Evolutionary conservation across 1,284 basidiomycete genomes (phyloP), one percentile per base, ranked within the genome.

Genomic region (Fomitopsis palustris): DNA sequence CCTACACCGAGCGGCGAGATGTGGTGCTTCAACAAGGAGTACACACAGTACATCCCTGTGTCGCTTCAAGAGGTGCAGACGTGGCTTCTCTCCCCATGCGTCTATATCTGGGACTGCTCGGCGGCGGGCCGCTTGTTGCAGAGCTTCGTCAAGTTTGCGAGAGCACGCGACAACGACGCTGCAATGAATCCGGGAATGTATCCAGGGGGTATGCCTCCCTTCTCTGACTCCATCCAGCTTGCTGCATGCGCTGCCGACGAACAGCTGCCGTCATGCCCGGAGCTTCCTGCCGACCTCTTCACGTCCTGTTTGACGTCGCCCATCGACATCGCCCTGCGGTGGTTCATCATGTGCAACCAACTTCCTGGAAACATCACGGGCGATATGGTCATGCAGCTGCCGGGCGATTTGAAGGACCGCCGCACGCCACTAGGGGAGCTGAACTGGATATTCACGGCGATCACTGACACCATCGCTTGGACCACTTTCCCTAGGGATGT

Each of bases 391-490:
- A 89, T 95, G 84, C 92, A 96, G 70, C 86, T 99, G 19, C 97
- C 96, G 0, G 96, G 97, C 4, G 95, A 98, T 68, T 83, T 99
- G 61, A 98, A 98, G 74, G 96, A 99, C 70, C 84, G 96, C 35
- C 84, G 95, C 25, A 98, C 97, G 3, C 96, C 96, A 0, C 81
- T 99, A 1, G 96, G 96, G 55, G 96, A 99, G 75, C 85, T 99
- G 29, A 98, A 98, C 74, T 99, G 97, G 96, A 98, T 99, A 67
- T 98, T 99, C 76, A 98, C 95, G 2, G 95, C 96, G 42, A 95
- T 99, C 64, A 99, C 96, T 17, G 96, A 99, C 75, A 98, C 96
- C 8, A 98, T 99, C 64, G 97, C 97, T 14, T 99, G 97, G 96
- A 95, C 96, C 12, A 94, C 95, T 0, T 95, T 99, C 70, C 92